Conservation (phyloP, 2,329 filamentous ascomycete species). For the Aureobasidium pullulans region DNA sequence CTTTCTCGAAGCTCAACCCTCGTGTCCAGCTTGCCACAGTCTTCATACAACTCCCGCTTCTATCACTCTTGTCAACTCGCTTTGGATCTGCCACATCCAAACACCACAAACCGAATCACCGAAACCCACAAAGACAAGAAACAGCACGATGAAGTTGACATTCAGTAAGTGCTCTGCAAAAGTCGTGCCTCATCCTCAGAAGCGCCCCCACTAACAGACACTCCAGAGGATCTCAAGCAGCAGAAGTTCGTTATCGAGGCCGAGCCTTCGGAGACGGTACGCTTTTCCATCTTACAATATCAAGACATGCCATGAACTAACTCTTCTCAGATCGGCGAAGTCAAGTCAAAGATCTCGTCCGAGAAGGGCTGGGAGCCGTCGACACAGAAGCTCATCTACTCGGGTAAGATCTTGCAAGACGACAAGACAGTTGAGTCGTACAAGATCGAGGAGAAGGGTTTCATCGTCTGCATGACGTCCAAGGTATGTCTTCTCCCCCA, state of each 20-base stretch:
- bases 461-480: slow-evolving; percentile 96
- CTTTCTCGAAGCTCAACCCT: slow-evolving; percentile 7
- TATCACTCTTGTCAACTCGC: not conserved
- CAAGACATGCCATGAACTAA: not conserved
- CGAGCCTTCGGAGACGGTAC: slow-evolving; percentile 84
- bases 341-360: slow-evolving; percentile 86
- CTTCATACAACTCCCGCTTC: not conserved
- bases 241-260: slow-evolving; percentile 96
- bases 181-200: not conserved
- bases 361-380: slow-evolving; percentile 94
- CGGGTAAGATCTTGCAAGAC: slow-evolving; percentile 97
- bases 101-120: not conserved
- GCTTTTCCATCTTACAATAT: slow-evolving; percentile 24
- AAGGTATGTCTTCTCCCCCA: slow-evolving; percentile 55
- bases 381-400: slow-evolving; percentile 95
- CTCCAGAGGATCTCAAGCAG: slow-evolving; percentile 82
- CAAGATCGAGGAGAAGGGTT: slow-evolving; percentile 98
- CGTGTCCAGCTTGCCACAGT: slow-evolving; percentile 7
- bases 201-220: not conserved
- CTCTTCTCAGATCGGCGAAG: slow-evolving; percentile 63
- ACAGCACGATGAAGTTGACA: slow-evolving; percentile 55
- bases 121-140: not conserved
- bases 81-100: not conserved
- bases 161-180: slow-evolving; percentile 47
- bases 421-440: slow-evolving; percentile 93